Percentiles rank a stretch among this genome's conserved stretches.
Conservation (phyloP, 495 filamentous ascomycete genomes). For the Aspergillus cavernicola region DNA sequence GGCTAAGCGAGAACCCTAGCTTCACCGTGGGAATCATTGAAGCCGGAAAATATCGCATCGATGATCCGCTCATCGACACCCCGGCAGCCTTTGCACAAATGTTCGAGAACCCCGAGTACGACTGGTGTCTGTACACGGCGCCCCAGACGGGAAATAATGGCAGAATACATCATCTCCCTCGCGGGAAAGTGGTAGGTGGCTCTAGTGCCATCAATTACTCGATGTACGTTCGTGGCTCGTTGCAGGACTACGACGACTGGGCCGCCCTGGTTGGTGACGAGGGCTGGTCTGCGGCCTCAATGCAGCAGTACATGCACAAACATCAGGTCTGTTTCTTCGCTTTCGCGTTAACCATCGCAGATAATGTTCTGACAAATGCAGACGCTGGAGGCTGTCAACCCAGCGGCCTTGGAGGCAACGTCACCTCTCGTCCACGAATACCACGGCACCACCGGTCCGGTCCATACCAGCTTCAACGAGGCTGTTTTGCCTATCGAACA, state of each 20-base stretch:
- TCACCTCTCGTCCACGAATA: conserved; percentile 1
- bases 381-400: conserved; percentile 11
- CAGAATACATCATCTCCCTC: conserved; percentile 28
- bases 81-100: conserved; percentile 43
- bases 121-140: conserved; percentile 22
- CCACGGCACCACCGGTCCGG: conserved; percentile 28
- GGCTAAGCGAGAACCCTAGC: conserved; percentile 49
- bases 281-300: conserved; percentile 38
- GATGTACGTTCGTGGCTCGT: conserved; percentile 31
- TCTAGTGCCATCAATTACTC: conserved; percentile 52
- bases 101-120: conserved; percentile 50
- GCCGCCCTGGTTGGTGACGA: conserved; percentile 34
- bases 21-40: conserved; percentile 52
- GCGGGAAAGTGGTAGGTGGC: conserved; percentile 56
- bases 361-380: conserved; percentile 2
- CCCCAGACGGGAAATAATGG: conserved; percentile 19
- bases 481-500: conserved; percentile 21
- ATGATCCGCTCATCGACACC: conserved; percentile 43
- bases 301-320: conserved; percentile 26
- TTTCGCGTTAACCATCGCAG: neutral
- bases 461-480: conserved; percentile 31
- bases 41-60: conserved; percentile 47
- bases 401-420: neutral
- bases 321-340: conserved; percentile 8
- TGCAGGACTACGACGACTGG: conserved; percentile 46